Conservation (phyloP, 208 protist genomes). For the Sergeia podlipaevii region DNA sequence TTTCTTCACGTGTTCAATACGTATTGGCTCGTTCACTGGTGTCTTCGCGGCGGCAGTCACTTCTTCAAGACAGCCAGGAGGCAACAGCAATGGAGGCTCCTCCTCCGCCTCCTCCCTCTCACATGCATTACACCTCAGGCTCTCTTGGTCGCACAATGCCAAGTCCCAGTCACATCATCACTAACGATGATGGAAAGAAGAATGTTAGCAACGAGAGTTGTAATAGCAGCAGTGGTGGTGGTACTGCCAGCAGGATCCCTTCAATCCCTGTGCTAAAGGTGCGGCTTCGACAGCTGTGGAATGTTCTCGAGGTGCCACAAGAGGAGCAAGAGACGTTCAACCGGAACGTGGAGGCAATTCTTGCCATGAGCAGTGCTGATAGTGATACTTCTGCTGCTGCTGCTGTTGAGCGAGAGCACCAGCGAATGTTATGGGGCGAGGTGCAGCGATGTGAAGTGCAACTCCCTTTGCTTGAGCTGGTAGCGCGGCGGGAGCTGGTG, state of each 20-base stretch:
- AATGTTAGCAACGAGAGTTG: conserved; percentile 3
- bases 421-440: conserved; percentile 21
- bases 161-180: neutral
- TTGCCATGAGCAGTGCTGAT: conserved; percentile 2
- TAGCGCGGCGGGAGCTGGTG: conserved; percentile 69
- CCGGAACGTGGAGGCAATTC: conserved; percentile 9
- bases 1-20: too few relatives aligned
- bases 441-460: conserved; percentile 48
- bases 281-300: conserved; percentile 50
- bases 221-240: neutral
- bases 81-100: too few relatives aligned
- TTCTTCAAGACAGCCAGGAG: too few relatives aligned
- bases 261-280: conserved; percentile 5
- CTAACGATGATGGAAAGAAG: neutral
- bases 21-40: too few relatives aligned
- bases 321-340: conserved; percentile 25
- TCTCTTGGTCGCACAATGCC: neutral
- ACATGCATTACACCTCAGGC: neutral
- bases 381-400: neutral
- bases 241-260: conserved; percentile 1
- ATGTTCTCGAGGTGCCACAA: conserved; percentile 40
- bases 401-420: conserved; percentile 2
- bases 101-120: neutral
- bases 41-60: too few relatives aligned
- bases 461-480: conserved; percentile 65